These are phyloP conservation scores for Vitis hybrid DNA, from an alignment of 177 flowering plant genomes.

Conservation along the genomic window DNA sequence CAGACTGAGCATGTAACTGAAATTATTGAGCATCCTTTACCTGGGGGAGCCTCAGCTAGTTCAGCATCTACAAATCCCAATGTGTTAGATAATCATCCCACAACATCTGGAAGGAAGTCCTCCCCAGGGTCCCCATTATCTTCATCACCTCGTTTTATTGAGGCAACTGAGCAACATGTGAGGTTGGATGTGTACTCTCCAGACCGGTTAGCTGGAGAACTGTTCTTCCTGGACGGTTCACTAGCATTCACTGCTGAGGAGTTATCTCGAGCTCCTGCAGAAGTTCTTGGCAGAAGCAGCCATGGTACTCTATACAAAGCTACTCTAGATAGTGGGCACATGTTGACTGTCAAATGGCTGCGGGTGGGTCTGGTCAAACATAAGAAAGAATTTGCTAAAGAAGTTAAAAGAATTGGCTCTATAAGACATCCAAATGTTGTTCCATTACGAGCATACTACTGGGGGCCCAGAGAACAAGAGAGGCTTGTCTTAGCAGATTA, in stretches of 20 bases:
- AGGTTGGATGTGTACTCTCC: conserved; percentile 86
- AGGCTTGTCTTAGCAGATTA: conserved; percentile 86
- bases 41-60: conserved; percentile 33
- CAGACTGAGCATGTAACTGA: conserved; percentile 50
- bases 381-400: conserved; percentile 91
- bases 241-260: conserved; percentile 86
- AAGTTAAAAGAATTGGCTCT: conserved; percentile 81
- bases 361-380: conserved; percentile 87
- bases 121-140: conserved; percentile 83
- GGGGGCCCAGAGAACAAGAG: conserved; percentile 98
- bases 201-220: conserved; percentile 89
- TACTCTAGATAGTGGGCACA: conserved; percentile 81
- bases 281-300: conserved; percentile 98
- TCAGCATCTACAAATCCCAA: conserved; percentile 35
- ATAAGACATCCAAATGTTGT: conserved; percentile 76
- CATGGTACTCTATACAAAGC: conserved; percentile 97
- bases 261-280: conserved; percentile 93
- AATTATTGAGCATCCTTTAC: conserved; percentile 46
- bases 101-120: conserved; percentile 63
- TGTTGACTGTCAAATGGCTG: conserved; percentile 95
- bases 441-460: conserved; percentile 82
- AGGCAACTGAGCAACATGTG: conserved; percentile 64
- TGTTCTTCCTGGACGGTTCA: conserved; percentile 77
- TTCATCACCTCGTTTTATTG: conserved; percentile 68
- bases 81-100: conserved; percentile 40